Percentiles rank a stretch among this genome's conserved stretches.
These are phyloP conservation scores for Globisporangium viniferum DNA, from an alignment of 352 stramenopile species.

Conservation along the genomic window DNA sequence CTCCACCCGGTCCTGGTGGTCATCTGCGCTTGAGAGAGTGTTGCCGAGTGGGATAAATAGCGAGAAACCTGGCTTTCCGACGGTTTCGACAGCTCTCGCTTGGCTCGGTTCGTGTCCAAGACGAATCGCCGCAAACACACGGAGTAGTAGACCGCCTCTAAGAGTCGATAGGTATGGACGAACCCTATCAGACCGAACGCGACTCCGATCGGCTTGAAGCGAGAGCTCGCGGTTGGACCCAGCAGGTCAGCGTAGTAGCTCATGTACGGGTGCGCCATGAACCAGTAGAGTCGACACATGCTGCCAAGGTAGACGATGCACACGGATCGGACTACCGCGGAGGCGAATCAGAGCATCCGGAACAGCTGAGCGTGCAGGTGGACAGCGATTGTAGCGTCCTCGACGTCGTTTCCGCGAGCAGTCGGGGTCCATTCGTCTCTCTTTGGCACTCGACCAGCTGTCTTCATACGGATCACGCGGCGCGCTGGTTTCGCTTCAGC, in stretches of 20 bases:
- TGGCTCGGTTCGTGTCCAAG: neutral
- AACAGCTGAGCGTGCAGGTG: neutral
- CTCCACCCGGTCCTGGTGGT: neutral
- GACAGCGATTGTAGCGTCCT: neutral
- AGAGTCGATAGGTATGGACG: slow-evolving; percentile 16
- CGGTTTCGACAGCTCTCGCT: neutral
- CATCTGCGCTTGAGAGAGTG: neutral
- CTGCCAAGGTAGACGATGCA: slow-evolving; percentile 26
- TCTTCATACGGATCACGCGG: no score
- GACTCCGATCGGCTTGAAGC: slow-evolving; percentile 22
- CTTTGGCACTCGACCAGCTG: no score
- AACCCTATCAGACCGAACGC: slow-evolving; percentile 23
- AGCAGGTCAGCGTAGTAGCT: slow-evolving; percentile 42
- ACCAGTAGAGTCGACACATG: slow-evolving; percentile 22
- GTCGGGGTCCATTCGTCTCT: no score
- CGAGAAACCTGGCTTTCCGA: neutral
- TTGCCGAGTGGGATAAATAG: no score
- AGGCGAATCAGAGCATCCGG: slow-evolving; percentile 7
- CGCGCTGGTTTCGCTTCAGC: no score
- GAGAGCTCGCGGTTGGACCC: slow-evolving; percentile 7
- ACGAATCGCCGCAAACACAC: neutral
- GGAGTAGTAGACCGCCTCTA: slow-evolving; percentile 14
- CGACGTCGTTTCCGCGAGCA: neutral
- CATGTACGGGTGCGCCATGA: slow-evolving; percentile 34
- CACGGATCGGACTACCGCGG: slow-evolving; percentile 4